Percentiles rank a stretch among this genome's conserved stretches.
Conservation (phyloP, 805 yeast species). For the Wickerhamomyces pijperi region DNA sequence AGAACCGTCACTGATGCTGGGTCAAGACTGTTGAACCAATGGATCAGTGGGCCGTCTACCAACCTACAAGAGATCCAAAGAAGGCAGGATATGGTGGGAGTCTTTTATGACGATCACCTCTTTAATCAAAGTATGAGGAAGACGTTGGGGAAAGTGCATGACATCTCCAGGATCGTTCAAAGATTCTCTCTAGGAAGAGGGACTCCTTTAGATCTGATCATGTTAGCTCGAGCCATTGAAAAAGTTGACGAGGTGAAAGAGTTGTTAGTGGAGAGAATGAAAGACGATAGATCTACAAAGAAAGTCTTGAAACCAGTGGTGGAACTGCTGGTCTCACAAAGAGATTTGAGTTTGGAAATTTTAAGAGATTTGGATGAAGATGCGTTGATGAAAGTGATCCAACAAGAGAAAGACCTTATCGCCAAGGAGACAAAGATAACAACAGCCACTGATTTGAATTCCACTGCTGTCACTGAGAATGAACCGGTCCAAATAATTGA, state of each 20-base stretch:
- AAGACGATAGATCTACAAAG: constrained; percentile 18
- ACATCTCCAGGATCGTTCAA: constrained; percentile 50
- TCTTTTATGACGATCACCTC: constrained; percentile 23
- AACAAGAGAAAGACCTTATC: not conserved
- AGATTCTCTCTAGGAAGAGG: constrained; percentile 40
- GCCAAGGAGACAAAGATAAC: not conserved
- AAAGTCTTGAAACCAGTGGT: constrained; percentile 18
- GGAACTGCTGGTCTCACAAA: constrained; percentile 22
- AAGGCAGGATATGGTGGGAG: constrained; percentile 43
- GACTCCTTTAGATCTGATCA: constrained; percentile 31
- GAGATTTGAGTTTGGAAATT: constrained; percentile 30
- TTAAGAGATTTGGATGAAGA: constrained; percentile 29
- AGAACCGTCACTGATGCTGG: constrained; percentile 78
- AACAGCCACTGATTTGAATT: not conserved
- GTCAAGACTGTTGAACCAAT: constrained; percentile 60
- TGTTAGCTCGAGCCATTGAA: constrained; percentile 30
- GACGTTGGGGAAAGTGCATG: constrained; percentile 36
- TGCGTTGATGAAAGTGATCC: constrained; percentile 7
- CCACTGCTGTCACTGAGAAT: too few species aligned
- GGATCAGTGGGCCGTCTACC: constrained; percentile 76
- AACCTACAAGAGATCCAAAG: constrained; percentile 40
- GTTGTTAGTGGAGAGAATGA: constrained; percentile 12
- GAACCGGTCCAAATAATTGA: too few species aligned
- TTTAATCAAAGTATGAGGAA: constrained; percentile 22
- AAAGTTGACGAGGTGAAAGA: constrained; percentile 21